phyloP scores from a whole-genome alignment of 345 rosid genomes.

The Xanthoceras sorbifolium region DNA sequence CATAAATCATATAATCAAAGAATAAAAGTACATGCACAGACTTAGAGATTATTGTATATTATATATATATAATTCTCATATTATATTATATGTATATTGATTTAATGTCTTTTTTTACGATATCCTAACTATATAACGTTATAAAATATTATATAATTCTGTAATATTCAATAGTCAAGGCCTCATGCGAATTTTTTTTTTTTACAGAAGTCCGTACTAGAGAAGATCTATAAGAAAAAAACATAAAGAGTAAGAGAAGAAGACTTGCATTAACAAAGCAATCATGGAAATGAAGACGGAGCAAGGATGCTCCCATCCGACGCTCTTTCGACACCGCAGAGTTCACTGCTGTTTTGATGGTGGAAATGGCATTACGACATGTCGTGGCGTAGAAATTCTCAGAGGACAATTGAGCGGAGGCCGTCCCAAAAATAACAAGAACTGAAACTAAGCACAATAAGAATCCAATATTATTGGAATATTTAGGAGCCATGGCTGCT shows the following conservation, averaged over 20 bases:
- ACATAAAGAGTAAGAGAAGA: not conserved
- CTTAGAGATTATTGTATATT: not conserved
- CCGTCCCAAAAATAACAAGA: not conserved
- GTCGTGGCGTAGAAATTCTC: slow-evolving; percentile 35
- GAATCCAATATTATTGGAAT: not conserved
- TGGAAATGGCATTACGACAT: slow-evolving; percentile 43
- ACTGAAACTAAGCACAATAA: not conserved
- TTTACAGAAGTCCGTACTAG: too few species aligned
- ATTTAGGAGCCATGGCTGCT: slow-evolving; percentile 23
- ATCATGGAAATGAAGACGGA: slow-evolving; percentile 67
- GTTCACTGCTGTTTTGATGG: slow-evolving; percentile 36
- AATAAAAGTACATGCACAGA: too few species aligned
- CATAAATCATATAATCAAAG: too few species aligned
- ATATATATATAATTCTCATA: too few species aligned
- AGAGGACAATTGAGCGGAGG: slow-evolving; percentile 43
- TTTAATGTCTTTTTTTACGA: too few species aligned
- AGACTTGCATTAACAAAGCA: slow-evolving; percentile 59
- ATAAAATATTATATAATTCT: too few species aligned
- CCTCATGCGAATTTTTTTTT: too few species aligned
- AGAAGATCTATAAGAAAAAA: not conserved
- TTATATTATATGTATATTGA: too few species aligned
- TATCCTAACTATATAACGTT: too few species aligned
- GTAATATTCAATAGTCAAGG: too few species aligned
- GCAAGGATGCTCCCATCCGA: slow-evolving; percentile 64
- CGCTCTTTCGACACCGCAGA: slow-evolving; percentile 46